Evolutionary conservation across 805 yeast species (phyloP).

Genomic region (Priceomyces carsonii): DNA sequence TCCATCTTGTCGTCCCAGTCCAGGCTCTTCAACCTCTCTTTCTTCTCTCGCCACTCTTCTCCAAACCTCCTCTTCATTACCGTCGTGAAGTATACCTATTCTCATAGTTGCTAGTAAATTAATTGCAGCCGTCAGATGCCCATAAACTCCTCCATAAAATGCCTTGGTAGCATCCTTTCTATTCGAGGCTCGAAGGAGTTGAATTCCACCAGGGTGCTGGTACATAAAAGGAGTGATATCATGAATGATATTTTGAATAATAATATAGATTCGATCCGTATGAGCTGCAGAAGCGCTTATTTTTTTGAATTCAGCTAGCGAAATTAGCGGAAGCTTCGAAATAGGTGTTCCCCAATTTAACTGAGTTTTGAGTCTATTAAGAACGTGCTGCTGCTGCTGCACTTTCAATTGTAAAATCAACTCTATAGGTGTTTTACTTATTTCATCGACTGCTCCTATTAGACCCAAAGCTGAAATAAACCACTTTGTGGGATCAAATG

Average conservation of each 20-base stretch:
- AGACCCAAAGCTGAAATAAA: conserved; percentile 52
- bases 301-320: conserved; percentile 46
- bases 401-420: conserved; percentile 55
- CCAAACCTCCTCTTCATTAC: conserved; percentile 84
- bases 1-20: conserved; percentile 15
- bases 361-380: conserved; percentile 74
- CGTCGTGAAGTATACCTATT: conserved; percentile 80
- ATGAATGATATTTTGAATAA: conserved; percentile 88
- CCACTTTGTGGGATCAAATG: conserved; percentile 89
- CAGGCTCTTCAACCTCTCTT: conserved; percentile 42
- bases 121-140: conserved; percentile 91
- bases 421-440: conserved; percentile 68
- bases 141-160: conserved; percentile 92
- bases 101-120: conserved; percentile 92
- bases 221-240: conserved; percentile 89
- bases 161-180: conserved; percentile 95
- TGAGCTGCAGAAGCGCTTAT: conserved; percentile 38
- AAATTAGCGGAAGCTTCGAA: conserved; percentile 72
- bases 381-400: conserved; percentile 74
- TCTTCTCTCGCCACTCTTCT: conserved; percentile 67
- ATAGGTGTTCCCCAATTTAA: conserved; percentile 95
- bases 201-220: conserved; percentile 92
- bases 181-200: conserved; percentile 73
- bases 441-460: conserved; percentile 59
- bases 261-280: conserved; percentile 61